Base-by-base conservation (phyloP, 257 asterid species). In the Solanum pimpinellifolium region DNA sequence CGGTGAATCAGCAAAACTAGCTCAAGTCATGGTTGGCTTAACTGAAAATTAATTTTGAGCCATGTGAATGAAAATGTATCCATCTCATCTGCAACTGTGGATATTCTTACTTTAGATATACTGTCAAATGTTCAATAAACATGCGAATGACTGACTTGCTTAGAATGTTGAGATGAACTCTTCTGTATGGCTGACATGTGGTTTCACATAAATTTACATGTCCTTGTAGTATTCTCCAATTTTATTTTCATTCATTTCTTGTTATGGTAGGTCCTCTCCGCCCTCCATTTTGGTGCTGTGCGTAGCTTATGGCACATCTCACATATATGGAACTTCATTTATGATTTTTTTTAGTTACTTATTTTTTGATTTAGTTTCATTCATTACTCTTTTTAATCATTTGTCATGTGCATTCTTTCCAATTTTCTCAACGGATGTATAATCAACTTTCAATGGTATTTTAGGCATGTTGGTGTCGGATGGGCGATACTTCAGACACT, bases 401-500 rank as follows among this genome's bases (percentile, higher is more conserved):
- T 47, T 80, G 20, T 16, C 62, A 11, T 18, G 27, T 47, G 44
- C 44, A 10, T 73, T 37, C 52, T 12, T 49, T 80, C 69, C 66
- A 47, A 29, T 80, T 80, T 60, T 80, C 44, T 80, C 49, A 44
- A 39, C 8, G 11, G 42, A 80, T 49, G 69, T 80, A 47, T 72
- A 86, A 76, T 70, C 12, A 86, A 73, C 74, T 91, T 86, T 87
- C 29, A 84, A 59, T n/a, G 29, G 49, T 70, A 82, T 88, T 89
- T 83, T 91, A 95, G 99, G 98, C 93, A 77, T 96, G 98, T 91
- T 96, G 98, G 98, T 95, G 98, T 90, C 90, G 92, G 83, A 94
- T 96, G 99, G 96, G 96, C 83, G 92, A 94, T 90, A 77, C 86
- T 86, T 90, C 94, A 25, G 98, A 95, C 88, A 92, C 96, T 87